Conservation (phyloP, 306 rosid species). For the Rosa chinensis region DNA sequence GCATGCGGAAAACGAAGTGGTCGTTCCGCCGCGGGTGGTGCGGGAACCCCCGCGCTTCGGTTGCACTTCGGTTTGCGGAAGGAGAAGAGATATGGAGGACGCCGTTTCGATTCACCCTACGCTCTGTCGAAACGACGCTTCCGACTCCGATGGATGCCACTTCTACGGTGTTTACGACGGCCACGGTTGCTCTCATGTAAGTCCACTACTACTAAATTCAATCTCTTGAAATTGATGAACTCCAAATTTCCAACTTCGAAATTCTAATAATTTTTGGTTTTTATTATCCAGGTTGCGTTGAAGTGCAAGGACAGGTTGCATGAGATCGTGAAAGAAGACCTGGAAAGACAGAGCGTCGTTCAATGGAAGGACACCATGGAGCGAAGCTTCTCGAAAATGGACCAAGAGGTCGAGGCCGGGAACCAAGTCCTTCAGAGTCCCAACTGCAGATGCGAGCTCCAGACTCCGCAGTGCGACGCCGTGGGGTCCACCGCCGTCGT, state of each 20-base stretch:
- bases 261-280: not conserved
- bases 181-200: constrained; percentile 98
- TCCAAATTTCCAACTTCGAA: not conserved
- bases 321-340: constrained; percentile 44
- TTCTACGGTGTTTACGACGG: constrained; percentile 95
- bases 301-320: constrained; percentile 47
- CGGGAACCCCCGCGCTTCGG: constrained; percentile 47
- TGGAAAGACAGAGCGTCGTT: constrained; percentile 12
- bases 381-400: constrained; percentile 41
- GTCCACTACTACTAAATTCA: not conserved
- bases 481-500: constrained; percentile 93
- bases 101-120: constrained; percentile 57
- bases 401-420: constrained; percentile 37
- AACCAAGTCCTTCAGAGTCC: not conserved
- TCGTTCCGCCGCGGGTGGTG: not conserved
- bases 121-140: not conserved
- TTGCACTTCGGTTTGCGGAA: constrained; percentile 78
- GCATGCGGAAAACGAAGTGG: not conserved
- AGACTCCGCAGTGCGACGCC: constrained; percentile 75
- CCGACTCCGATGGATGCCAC: constrained; percentile 25
- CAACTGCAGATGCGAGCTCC: constrained; percentile 50
- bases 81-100: constrained; percentile 94
- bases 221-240: too few relatives aligned
- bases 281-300: constrained; percentile 36
- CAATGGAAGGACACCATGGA: constrained; percentile 49